Evolutionary conservation across 306 rosid genomes (phyloP).

Genomic region (Carpinus viminea): DNA sequence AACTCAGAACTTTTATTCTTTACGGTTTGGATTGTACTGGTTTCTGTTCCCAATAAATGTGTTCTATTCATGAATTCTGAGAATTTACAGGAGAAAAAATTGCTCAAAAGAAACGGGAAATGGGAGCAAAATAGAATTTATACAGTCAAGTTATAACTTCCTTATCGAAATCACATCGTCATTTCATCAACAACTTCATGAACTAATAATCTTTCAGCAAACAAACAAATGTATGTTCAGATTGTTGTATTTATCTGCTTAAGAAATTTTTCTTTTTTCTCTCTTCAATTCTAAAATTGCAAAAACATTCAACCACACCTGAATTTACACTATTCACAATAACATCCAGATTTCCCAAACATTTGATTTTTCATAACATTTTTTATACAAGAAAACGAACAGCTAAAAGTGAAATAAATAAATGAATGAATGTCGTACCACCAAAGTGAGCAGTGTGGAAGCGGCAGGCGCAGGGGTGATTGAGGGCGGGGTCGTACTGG

Average conservation of each 20-base stretch:
- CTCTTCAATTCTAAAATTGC: background rate
- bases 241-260: too few species aligned
- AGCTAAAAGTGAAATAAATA: background rate
- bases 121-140: too few species aligned
- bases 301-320: background rate
- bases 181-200: background rate
- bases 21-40: too few species aligned
- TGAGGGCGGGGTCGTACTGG: conserved; percentile 67
- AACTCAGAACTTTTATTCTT: background rate
- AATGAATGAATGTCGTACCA: conserved; percentile 37
- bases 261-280: background rate
- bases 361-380: background rate
- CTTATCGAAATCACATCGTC: background rate
- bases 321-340: background rate
- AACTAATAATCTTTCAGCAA: background rate
- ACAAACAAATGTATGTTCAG: background rate
- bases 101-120: too few species aligned
- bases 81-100: too few species aligned
- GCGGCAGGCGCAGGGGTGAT: conserved; percentile 77
- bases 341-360: background rate
- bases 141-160: background rate
- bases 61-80: too few species aligned
- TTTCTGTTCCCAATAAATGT: too few species aligned
- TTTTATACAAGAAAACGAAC: background rate
- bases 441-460: conserved; percentile 95